Conservation (phyloP, 2,329 filamentous ascomycete genomes). For the Colletotrichum falcatum region DNA sequence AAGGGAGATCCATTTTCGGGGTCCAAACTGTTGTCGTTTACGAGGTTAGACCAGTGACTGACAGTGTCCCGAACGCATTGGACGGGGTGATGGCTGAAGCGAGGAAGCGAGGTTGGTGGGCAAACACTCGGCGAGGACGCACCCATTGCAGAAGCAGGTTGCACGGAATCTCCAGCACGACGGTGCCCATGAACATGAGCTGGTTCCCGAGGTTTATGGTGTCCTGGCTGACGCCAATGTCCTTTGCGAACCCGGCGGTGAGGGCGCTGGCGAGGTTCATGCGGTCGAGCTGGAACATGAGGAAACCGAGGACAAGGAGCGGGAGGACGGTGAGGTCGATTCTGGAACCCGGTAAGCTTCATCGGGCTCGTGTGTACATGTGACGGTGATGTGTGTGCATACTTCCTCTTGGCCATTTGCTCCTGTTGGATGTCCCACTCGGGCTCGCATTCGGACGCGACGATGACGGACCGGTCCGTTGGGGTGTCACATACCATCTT, state of each 20-base stretch:
- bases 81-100: not conserved
- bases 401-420: constrained; percentile 42
- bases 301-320: constrained; percentile 61
- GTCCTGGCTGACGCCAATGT: constrained; percentile 57
- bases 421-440: constrained; percentile 42
- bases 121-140: not conserved
- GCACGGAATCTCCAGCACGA: constrained; percentile 64
- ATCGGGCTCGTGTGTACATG: not conserved
- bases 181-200: constrained; percentile 63
- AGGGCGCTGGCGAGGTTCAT: constrained; percentile 65
- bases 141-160: constrained; percentile 58
- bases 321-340: constrained; percentile 61
- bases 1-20: constrained; percentile 61
- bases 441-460: constrained; percentile 11
- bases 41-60: not conserved
- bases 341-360: constrained; percentile 46
- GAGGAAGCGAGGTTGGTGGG: too few species aligned
- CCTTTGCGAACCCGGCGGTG: constrained; percentile 59
- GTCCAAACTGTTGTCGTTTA: constrained; percentile 51
- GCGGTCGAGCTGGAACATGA: constrained; percentile 64
- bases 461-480: constrained; percentile 36
- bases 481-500: constrained; percentile 32
- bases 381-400: constrained; percentile 19
- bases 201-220: constrained; percentile 66
- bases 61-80: too few species aligned